Evolutionary conservation across 139 green algal genomes (phyloP), one percentile per base, ranked within the genome.

Genomic region (Volvox reticuliferus): DNA sequence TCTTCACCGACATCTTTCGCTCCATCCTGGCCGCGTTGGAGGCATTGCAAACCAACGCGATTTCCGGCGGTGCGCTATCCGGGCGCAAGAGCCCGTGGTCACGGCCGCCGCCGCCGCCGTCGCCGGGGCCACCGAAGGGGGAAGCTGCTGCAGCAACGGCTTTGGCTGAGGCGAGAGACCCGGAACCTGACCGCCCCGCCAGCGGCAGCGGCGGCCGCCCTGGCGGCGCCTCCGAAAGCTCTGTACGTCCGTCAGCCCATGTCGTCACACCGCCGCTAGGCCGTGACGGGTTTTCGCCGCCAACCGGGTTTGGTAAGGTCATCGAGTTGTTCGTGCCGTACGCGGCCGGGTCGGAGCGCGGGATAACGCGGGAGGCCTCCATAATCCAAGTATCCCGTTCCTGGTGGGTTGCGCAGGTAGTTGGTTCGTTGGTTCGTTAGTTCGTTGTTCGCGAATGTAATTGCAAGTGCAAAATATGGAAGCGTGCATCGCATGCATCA

Each of bases 311-410:
- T 55, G 44, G 44, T 9, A 55, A 5, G 44, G 44, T 5, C 5
- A 55, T 55, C 9, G 44, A 55, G 79, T 35, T 24, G 37, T 28
- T 67, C 5, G 12, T 73, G 24, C 24, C 24, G 21, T 73, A 28
- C 21, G 65, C 65, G 9, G 73, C 50, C 2, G 71, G 73, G 73
- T 90, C 85, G 44, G 85, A 71, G 20, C 86, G n/a, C 2, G 86
- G 86, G 16, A 90, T 90, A 44, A 76, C 30, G 21, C 71, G 86
- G 6, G 86, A 90, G 30, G 86, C 73, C 73, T 90, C 86, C 86
- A 90, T 90, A 22, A 90, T 69, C 86, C 86, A 90, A 19, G 19
- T 84, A 44, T 90, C 86, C 0, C 86, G 86, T 30, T 90, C 86
- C 86, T 90, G 68, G 17, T 28, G 33, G 61, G 37, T 55, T 32